Evolutionary conservation across 352 stramenopile genomes (phyloP).

Genomic region (Phytophthora pisi): DNA sequence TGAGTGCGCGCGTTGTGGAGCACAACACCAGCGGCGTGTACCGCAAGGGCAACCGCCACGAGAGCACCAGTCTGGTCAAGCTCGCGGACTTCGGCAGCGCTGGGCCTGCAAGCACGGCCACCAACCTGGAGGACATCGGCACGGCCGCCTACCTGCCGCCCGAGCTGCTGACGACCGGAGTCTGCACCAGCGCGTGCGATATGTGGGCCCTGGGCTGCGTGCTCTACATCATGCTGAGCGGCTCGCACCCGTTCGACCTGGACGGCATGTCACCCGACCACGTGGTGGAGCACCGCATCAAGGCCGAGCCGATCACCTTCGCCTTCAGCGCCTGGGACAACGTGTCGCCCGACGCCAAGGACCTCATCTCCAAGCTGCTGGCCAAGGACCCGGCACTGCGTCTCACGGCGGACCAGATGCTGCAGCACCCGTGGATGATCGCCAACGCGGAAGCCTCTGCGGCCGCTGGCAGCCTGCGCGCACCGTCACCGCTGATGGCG

Average conservation of each 20-base stretch:
- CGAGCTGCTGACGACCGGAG: conserved; percentile 56
- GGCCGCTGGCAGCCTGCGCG: conserved; percentile 11
- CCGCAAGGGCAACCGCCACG: conserved; percentile 16
- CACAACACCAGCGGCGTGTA: conserved; percentile 17
- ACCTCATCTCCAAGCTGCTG: conserved; percentile 90
- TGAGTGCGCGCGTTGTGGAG: conserved; percentile 45
- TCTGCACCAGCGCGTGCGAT: conserved; percentile 71
- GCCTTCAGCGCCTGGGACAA: conserved; percentile 59
- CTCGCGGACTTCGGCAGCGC: conserved; percentile 84
- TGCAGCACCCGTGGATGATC: conserved; percentile 92
- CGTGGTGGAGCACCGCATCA: conserved; percentile 85
- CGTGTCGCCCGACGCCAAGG: conserved; percentile 89
- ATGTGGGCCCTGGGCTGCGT: conserved; percentile 92
- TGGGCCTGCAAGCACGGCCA: conserved; percentile 43
- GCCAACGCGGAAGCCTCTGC: conserved; percentile 17
- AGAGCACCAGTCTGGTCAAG: conserved; percentile 56
- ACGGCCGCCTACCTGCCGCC: conserved; percentile 75
- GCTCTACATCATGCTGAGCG: conserved; percentile 94
- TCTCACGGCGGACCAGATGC: conserved; percentile 88
- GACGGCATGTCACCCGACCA: conserved; percentile 83
- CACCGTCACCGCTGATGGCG: conserved; percentile 25
- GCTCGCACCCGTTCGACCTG: conserved; percentile 93
- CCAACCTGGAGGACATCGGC: conserved; percentile 64
- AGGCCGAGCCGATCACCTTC: conserved; percentile 54
- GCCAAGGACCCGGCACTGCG: conserved; percentile 81